Evolutionary conservation across 1,139 yeast genomes (phyloP), one percentile per base, ranked within the genome.

Genomic region (Candida pseudoviswanathii): DNA sequence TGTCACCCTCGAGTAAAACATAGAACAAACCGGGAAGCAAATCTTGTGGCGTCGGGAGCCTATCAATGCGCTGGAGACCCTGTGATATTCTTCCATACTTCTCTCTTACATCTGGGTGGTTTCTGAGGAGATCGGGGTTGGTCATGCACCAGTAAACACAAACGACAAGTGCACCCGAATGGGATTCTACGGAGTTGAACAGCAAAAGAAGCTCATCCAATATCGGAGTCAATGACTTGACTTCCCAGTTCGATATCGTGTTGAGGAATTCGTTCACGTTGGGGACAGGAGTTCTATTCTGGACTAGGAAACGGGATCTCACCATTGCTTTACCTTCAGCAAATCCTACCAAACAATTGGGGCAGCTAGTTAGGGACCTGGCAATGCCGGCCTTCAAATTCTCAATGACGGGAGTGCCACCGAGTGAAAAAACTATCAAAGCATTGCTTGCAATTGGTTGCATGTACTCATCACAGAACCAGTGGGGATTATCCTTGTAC

Each of bases 381-480:
- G 70, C 66, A 49, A 81, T 69, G 5, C 63, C 59, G 3, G 71
- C 67, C 52, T 78, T 77, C 49, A 80, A 68, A 70, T 77, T 72
- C 25, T 60, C 61, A 10, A 78, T 65, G 27, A 78, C 72, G 9
- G 71, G 70, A 45, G 73, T 74, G 38, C 74, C 76, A 27, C 78
- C 78, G 57, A 84, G 82, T 7, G 89, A 82, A 60, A 84, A 84
- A 49, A 85, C 68, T 21, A 86, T 79, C 49, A 86, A 63, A 5
- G 78, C 66, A 60, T 84, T 85, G 25, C 77, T 70, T 8, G 85
- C 70, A 25, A 82, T 71, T 4, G 80, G 78, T 45, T 66, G 70
- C 58, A 80, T 68, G 36, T 64, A 62, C 9, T 69, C 68, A 60
- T 83, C 80, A 64, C 91, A 85, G 61, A 82, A 85, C 63, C 84